Conservation (phyloP, 164 flowering plant genomes). For the Stephania cephalantha region DNA sequence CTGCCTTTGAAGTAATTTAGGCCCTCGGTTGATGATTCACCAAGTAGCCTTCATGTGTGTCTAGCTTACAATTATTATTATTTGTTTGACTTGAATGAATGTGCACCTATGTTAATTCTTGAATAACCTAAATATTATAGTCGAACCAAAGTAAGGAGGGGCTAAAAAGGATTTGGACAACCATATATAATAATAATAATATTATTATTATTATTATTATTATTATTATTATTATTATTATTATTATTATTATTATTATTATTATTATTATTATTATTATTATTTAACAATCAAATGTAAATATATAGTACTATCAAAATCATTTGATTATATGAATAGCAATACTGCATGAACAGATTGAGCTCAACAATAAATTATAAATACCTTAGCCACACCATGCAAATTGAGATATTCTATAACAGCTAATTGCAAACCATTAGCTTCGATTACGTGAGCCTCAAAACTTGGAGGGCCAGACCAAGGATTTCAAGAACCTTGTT, state of each 20-base stretch:
- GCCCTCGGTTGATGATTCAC: too few relatives aligned
- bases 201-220: too few relatives aligned
- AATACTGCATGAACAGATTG: not conserved
- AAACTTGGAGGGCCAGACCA: conserved; percentile 77
- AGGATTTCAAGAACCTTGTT: conserved; percentile 65
- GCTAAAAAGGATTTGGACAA: too few relatives aligned
- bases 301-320: not conserved
- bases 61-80: not conserved
- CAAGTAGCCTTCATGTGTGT: too few relatives aligned
- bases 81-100: not conserved
- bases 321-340: not conserved
- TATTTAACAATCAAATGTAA: not conserved
- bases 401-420: conserved; percentile 65
- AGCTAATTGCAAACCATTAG: conserved; percentile 63
- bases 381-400: conserved; percentile 71
- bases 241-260: too few relatives aligned
- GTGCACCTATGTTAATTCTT: too few relatives aligned
- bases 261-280: too few relatives aligned
- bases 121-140: too few relatives aligned
- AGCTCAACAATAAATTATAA: not conserved
- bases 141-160: too few relatives aligned
- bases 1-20: too few relatives aligned
- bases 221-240: too few relatives aligned
- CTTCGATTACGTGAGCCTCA: conserved; percentile 75
- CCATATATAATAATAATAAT: too few relatives aligned